phyloP scores from a whole-genome alignment of 257 asterid species.

The Gentiana dahurica region DNA sequence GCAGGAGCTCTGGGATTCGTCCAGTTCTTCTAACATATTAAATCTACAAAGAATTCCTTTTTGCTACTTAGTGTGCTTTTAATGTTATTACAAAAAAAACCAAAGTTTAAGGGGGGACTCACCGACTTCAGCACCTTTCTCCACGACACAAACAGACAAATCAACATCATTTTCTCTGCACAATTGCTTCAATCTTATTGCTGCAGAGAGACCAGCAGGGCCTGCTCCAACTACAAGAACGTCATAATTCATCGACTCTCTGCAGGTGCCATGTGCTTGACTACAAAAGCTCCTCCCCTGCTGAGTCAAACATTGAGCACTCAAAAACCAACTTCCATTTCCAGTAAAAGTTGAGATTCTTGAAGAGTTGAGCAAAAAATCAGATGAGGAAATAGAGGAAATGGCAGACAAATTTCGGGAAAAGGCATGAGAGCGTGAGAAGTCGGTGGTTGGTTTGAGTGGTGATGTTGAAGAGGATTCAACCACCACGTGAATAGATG shows the following conservation, averaged over 20 bases:
- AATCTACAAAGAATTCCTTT: too few relatives aligned
- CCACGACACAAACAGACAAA: slow-evolving; percentile 86
- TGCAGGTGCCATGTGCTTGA: slow-evolving; percentile 37
- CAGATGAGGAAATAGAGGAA: slow-evolving; percentile 15
- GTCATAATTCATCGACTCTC: slow-evolving; percentile 77
- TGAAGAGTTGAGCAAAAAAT: slow-evolving; percentile 12
- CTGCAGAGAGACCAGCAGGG: slow-evolving; percentile 96
- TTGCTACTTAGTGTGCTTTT: too few relatives aligned
- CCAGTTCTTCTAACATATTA: background rate
- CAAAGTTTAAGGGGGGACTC: slow-evolving; percentile 8
- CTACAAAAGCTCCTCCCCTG: slow-evolving; percentile 35
- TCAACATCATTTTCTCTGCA: slow-evolving; percentile 66
- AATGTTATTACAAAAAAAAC: background rate
- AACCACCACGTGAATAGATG: background rate
- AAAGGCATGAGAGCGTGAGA: slow-evolving; percentile 9
- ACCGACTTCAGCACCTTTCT: slow-evolving; percentile 99
- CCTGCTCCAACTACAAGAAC: slow-evolving; percentile 98
- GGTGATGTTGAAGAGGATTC: slow-evolving; percentile 5
- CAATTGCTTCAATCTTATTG: slow-evolving; percentile 77
- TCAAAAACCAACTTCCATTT: slow-evolving; percentile 16
- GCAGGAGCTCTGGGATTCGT: background rate
- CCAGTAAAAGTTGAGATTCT: slow-evolving; percentile 12
- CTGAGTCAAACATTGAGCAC: slow-evolving; percentile 16
- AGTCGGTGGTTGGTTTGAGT: slow-evolving; percentile 8
- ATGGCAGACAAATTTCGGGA: slow-evolving; percentile 6